phyloP scores from a whole-genome alignment of 306 rosid genomes.

The Prosopis cineraria region DNA sequence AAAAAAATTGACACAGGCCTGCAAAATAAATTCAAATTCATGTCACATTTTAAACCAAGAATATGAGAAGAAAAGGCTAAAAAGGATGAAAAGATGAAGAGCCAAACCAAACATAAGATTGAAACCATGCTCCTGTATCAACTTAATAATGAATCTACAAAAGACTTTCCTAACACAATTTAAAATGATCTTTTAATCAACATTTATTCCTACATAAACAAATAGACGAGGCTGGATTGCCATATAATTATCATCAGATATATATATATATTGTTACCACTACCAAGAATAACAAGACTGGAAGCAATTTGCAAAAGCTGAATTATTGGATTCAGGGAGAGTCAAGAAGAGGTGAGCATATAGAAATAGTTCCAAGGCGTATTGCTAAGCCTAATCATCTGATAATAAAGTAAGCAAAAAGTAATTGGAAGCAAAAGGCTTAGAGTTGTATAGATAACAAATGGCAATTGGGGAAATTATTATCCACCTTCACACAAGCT shows the following conservation, averaged over 20 bases:
- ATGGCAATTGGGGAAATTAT: conserved; percentile 16
- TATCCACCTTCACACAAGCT: conserved; percentile 81
- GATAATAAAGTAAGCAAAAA: conserved; percentile 23
- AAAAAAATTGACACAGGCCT: not conserved
- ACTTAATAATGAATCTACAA: not conserved
- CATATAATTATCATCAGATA: not conserved
- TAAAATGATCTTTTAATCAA: not conserved
- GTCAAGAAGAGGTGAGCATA: not conserved
- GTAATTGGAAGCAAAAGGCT: conserved; percentile 10
- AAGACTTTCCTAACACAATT: not conserved
- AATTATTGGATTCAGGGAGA: not conserved
- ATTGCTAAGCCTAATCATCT: conserved; percentile 21
- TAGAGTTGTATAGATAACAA: not conserved
- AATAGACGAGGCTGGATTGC: not conserved
- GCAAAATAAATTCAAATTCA: not conserved
- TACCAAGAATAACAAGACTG: not conserved
- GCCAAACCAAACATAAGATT: not conserved
- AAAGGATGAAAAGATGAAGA: not conserved
- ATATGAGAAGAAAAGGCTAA: not conserved
- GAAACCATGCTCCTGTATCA: not conserved
- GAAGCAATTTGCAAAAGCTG: conserved; percentile 8
- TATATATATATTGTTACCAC: not conserved
- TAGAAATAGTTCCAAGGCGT: conserved; percentile 8
- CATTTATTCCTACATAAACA: not conserved
- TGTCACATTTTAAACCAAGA: not conserved